Evolutionary conservation across 192 early-diverging fungal species (phyloP), one percentile per base, ranked within the genome.

Genomic region (Coemansia sp.): DNA sequence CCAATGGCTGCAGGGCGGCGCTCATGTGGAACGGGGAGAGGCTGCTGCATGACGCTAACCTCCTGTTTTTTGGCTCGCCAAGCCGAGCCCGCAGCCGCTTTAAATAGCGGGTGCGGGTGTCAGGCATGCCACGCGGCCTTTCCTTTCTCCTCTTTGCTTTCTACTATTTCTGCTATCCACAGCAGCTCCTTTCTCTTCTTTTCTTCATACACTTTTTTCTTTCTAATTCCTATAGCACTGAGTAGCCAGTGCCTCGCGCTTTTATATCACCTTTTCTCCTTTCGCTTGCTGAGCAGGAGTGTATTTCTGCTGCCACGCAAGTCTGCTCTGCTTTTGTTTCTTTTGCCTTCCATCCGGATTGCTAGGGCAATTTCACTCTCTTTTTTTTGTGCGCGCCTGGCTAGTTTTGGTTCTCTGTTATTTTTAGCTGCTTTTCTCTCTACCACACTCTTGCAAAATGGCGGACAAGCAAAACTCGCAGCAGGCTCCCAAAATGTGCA

Each of bases 381-480:
- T 21, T 49, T 21, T 49, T 21, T 49, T 21, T 43, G 12, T 43
- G 47, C 15, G 47, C 5, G 7, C 19, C 47, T 21, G 47, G 43
- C 14, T 12, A 45, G n/a, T 45, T 17, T 45, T 17, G 43, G 43
- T 17, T 45, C 47, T 21, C 15, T 19, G 15, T 19, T 21, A 8
- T 8, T n/a, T n/a, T 21, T 17, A 19, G 19, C 47, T 19, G n/a
- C 17, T 6, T 21, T 49, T 12, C 17, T 27, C 5, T 27, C 10
- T 27, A n/a, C 23, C 24, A 55, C 53, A 55, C 24, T 27, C 14
- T 12, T 27, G 27, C 35, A 51, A 29, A 66, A 89, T 89, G 90
- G 90, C 90, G 66, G 83, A 88, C 64, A 87, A 91, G 64, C 83
- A 82, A 58, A 68, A 88, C 51, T 81, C 82, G 12, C 81, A 88